Percentiles rank a stretch among this genome's conserved stretches.
Conservation (phyloP, 2,329 filamentous ascomycete species). For the Ceratocystiopsis brevicomis region DNA sequence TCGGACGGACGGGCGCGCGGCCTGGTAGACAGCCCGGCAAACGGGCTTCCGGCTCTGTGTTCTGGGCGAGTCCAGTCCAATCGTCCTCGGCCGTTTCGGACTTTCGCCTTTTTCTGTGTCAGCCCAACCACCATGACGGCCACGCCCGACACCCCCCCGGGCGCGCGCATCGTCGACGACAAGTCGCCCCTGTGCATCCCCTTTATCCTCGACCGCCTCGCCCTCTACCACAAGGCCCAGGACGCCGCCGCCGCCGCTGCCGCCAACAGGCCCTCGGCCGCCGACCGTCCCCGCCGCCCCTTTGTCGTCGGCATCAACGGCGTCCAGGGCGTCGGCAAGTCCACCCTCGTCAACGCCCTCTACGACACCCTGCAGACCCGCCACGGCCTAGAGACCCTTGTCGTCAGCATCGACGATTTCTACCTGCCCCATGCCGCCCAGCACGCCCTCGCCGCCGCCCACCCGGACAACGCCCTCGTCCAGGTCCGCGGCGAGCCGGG, state of each 20-base stretch:
- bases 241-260: not conserved
- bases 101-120: too few relatives aligned
- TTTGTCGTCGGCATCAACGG: constrained; percentile 82
- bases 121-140: constrained; percentile 1
- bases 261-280: not conserved
- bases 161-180: constrained; percentile 44
- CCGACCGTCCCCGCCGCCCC: constrained; percentile 28
- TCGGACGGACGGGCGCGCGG: too few relatives aligned
- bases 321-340: constrained; percentile 83
- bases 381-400: constrained; percentile 43
- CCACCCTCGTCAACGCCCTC: constrained; percentile 58
- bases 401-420: constrained; percentile 76
- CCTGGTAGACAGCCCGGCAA: too few relatives aligned
- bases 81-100: too few relatives aligned
- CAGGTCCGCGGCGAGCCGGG: constrained; percentile 71
- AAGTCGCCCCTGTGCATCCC: constrained; percentile 61
- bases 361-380: constrained; percentile 36
- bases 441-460: constrained; percentile 38
- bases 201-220: constrained; percentile 46
- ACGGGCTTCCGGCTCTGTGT: too few relatives aligned
- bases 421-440: constrained; percentile 61
- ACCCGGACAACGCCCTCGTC: constrained; percentile 56
- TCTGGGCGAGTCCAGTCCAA: too few relatives aligned
- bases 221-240: constrained; percentile 2
- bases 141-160: constrained; percentile 13